phyloP scores from a whole-genome alignment of 2,329 filamentous ascomycete genomes.

The Trichoderma arundinaceum region DNA sequence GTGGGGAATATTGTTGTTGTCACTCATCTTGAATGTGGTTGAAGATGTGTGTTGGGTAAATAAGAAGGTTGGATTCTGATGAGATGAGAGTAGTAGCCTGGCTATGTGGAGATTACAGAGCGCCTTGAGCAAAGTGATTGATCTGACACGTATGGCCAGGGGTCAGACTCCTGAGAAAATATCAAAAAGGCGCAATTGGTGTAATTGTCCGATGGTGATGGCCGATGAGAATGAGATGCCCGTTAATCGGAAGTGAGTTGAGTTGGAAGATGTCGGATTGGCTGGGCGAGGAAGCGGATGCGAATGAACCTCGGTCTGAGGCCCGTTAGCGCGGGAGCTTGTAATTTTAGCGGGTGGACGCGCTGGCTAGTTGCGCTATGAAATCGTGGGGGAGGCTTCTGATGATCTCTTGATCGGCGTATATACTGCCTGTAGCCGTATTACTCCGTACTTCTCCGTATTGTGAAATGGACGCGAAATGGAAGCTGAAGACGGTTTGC shows the following conservation, averaged over 20 bases:
- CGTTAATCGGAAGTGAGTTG: not conserved
- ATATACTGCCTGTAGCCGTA: too few relatives aligned
- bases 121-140: too few relatives aligned
- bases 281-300: not conserved
- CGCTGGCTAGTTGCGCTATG: not conserved
- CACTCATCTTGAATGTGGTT: constrained; percentile 27
- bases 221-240: not conserved
- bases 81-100: too few relatives aligned
- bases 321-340: not conserved
- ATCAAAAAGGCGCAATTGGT: too few relatives aligned
- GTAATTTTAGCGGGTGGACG: not conserved
- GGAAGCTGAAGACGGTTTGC: too few relatives aligned
- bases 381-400: too few relatives aligned
- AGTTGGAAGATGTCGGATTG: not conserved
- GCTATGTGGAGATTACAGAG: not conserved
- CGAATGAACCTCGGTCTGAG: constrained; percentile 5
- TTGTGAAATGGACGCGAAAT: too few relatives aligned
- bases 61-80: not conserved
- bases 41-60: not conserved
- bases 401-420: too few relatives aligned
- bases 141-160: too few relatives aligned
- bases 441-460: too few relatives aligned
- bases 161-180: too few relatives aligned
- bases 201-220: not conserved
- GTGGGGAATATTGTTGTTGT: constrained; percentile 35